Evolutionary conservation across 345 rosid genomes (phyloP), one percentile per base, ranked within the genome.

Genomic region (Gossypium arboreum): DNA sequence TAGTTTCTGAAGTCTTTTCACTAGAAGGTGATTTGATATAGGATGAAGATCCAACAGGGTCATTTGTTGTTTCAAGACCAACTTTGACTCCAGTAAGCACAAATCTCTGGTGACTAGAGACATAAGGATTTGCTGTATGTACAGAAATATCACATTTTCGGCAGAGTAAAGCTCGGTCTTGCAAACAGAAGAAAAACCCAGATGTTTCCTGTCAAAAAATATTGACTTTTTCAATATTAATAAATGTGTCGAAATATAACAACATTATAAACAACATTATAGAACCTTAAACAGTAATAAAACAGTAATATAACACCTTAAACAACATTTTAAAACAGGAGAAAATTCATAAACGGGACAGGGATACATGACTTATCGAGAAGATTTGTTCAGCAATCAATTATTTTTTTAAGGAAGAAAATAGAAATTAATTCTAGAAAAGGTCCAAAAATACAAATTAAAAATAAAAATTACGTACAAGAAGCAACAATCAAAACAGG

Each of bases 51-150:
- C 82, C 81, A 78, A 83, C 81, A 59, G 82, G 78, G 64, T 88
- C 87, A 13, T 56, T 47, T 6, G 86, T 79, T 24, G 89, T 74
- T 79, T 95, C 98, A 65, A 82, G 90, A 82, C 90, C 96, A 66
- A 95, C 97, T 83, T 89, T 91, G 39, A 94, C 95, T 57, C 98
- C 99, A 17, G 99, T 95, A n/a, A 95, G 86, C 75, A 95, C 87
- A 86, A 90, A 95, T 63, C 99, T 81, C 75, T 93, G 98, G 80
- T 95, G 99, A 78, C 85, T 84, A 76, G 98, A 88, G 44, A 91
- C 98, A 79, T 79, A 84, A 51, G 81, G 55, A 78, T 93, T 95
- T 44, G 78, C 94, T 0, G 93, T 78, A 77, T 94, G 99, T 78
- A 94, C 88, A 50, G 93, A 81, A 75, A 92, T 82, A 80, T 94